These are phyloP conservation scores for Alectoria sarmentosa DNA, from an alignment of 495 filamentous ascomycete genomes.

Conservation along the genomic window DNA sequence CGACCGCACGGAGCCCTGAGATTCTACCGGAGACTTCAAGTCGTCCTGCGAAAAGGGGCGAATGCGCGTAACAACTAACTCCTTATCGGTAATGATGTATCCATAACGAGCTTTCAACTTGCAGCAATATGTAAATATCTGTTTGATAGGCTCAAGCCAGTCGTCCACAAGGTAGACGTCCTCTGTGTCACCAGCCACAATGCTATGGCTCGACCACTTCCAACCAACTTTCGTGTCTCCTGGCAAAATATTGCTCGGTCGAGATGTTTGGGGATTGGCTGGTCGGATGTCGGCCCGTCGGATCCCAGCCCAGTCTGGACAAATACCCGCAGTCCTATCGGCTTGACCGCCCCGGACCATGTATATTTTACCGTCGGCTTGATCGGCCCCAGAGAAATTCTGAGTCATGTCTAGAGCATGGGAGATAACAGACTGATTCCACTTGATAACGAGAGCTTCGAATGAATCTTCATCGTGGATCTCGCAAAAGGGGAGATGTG, in stretches of 20 bases:
- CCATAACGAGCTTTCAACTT: constrained; percentile 2
- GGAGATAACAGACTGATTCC: constrained; percentile 13
- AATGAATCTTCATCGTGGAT: constrained; percentile 19
- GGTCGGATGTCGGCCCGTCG: neutral
- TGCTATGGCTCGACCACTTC: neutral
- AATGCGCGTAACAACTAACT: neutral
- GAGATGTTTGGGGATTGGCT: no score
- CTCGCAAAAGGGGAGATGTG: constrained; percentile 7
- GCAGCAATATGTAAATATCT: constrained; percentile 12
- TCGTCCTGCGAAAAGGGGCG: neutral
- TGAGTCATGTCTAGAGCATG: constrained; percentile 15
- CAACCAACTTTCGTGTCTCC: constrained; percentile 11
- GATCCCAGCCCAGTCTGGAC: constrained; percentile 14
- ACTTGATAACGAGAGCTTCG: constrained; percentile 16
- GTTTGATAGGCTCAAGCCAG: constrained; percentile 2
- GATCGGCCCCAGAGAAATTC: neutral
- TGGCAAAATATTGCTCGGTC: constrained; percentile 7
- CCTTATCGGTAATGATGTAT: constrained; percentile 4
- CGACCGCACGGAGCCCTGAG: neutral
- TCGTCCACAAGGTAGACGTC: neutral
- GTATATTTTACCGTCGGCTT: neutral
- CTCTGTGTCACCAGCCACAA: neutral
- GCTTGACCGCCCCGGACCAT: constrained; percentile 21
- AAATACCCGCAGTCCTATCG: neutral
- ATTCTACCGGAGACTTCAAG: neutral